phyloP scores from a whole-genome alignment of 352 stramenopile species.

The Aphanomyces cochlioides region DNA sequence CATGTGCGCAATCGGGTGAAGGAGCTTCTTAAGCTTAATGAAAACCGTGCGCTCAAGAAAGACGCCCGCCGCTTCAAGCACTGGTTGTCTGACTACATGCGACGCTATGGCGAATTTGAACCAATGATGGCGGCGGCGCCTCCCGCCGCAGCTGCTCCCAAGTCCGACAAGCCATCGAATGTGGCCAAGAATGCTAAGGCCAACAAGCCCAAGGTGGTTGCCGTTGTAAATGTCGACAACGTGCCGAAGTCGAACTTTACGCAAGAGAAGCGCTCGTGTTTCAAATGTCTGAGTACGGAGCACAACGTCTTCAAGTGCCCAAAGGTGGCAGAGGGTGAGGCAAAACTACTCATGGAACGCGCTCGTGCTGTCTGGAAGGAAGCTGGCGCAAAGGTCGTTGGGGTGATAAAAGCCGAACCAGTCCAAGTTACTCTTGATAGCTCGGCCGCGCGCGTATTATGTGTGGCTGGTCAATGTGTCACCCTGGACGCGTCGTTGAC shows the following conservation, averaged over 20 bases:
- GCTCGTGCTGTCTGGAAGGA: not conserved
- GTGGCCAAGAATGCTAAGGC: not conserved
- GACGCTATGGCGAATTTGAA: constrained; percentile 3
- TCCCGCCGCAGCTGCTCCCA: not conserved
- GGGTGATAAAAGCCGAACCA: not conserved
- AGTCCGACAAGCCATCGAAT: not conserved
- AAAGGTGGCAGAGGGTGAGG: not conserved
- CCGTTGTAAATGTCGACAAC: constrained; percentile 16
- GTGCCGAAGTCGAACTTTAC: constrained; percentile 6
- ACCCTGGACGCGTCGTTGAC: too few relatives aligned
- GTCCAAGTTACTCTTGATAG: not conserved
- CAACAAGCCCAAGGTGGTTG: constrained; percentile 1
- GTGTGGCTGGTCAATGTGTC: not conserved
- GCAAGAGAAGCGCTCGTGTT: not conserved
- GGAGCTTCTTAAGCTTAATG: constrained; percentile 14
- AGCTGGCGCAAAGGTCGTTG: too few relatives aligned
- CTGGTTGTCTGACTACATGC: constrained; percentile 14
- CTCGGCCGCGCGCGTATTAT: constrained; percentile 1
- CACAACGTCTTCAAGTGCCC: too few relatives aligned
- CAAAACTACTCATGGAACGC: not conserved
- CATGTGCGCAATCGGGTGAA: not conserved
- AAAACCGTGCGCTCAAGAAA: constrained; percentile 11
- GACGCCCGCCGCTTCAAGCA: constrained; percentile 1
- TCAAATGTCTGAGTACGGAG: too few relatives aligned
- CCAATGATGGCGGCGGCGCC: not conserved